These are phyloP conservation scores for Candida ipomoeae DNA, from an alignment of 805 yeast genomes.

Conservation along the genomic window DNA sequence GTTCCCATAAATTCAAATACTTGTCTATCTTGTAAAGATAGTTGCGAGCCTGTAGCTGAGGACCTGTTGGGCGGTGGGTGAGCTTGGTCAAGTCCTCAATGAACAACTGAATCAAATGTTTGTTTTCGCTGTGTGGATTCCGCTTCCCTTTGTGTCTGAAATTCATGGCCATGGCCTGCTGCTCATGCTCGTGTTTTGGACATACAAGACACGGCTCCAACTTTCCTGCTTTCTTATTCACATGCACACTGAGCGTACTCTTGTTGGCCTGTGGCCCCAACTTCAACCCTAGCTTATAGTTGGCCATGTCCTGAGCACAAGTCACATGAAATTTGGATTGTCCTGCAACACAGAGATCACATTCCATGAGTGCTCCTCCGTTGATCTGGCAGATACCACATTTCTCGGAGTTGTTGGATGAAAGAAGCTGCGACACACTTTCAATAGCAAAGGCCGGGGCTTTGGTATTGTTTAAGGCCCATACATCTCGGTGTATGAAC, in stretches of 20 bases:
- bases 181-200: slow-evolving; percentile 30
- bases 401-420: slow-evolving; percentile 23
- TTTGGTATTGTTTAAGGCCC: slow-evolving; percentile 5
- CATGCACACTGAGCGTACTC: slow-evolving; percentile 7
- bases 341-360: slow-evolving; percentile 41
- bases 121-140: slow-evolving; percentile 22
- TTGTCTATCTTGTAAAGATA: slow-evolving; percentile 23
- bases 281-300: slow-evolving; percentile 53
- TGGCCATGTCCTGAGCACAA: slow-evolving; percentile 51
- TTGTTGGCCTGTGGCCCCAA: slow-evolving; percentile 24
- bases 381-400: slow-evolving; percentile 45
- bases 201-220: slow-evolving; percentile 45
- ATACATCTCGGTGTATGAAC: slow-evolving; percentile 10
- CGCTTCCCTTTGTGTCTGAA: slow-evolving; percentile 27
- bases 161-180: slow-evolving; percentile 18
- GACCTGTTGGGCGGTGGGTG: slow-evolving; percentile 25
- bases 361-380: slow-evolving; percentile 49
- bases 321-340: slow-evolving; percentile 43
- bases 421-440: slow-evolving; percentile 25
- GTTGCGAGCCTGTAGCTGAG: slow-evolving; percentile 28
- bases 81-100: slow-evolving; percentile 30
- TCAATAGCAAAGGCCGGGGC: slow-evolving; percentile 20
- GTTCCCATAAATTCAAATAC: neutral
- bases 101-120: slow-evolving; percentile 40
- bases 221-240: slow-evolving; percentile 33